Conservation (phyloP, 2,329 filamentous ascomycete genomes). For the Cordyceps farinosa region DNA sequence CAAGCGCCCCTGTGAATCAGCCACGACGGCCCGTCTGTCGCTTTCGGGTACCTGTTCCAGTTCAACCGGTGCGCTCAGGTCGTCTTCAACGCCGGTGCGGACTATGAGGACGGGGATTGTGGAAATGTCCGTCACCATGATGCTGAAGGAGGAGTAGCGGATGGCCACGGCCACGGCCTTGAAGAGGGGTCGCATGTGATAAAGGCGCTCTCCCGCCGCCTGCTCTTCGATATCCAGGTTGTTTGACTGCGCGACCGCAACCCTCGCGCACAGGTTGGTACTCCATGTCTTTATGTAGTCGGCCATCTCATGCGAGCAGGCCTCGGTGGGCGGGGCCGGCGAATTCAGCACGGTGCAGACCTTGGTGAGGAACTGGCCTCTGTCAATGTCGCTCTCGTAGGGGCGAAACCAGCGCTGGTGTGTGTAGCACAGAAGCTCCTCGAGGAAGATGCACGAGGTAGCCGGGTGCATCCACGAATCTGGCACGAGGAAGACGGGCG, state of each 20-base stretch:
- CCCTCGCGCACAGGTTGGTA: neutral
- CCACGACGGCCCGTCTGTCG: neutral
- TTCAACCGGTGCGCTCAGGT: neutral
- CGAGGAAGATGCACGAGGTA: neutral
- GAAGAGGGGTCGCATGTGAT: neutral
- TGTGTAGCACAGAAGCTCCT: neutral
- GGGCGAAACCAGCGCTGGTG: constrained; percentile 5
- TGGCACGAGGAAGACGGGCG: neutral
- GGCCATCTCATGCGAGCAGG: neutral
- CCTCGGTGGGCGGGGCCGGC: neutral
- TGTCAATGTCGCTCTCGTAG: neutral
- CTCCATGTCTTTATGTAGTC: neutral
- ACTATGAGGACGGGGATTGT: neutral
- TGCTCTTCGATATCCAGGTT: neutral
- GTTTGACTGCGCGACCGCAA: neutral
- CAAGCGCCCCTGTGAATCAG: neutral
- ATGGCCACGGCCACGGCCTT: neutral
- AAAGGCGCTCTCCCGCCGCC: neutral
- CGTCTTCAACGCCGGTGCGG: neutral
- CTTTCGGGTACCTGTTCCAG: neutral
- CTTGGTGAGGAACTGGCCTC: constrained; percentile 2
- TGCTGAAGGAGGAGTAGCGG: neutral
- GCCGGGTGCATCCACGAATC: neutral
- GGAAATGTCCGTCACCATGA: neutral
- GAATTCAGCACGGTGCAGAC: neutral